Evolutionary conservation across 139 green algal species (phyloP).

Genomic region (Volvox africanus): DNA sequence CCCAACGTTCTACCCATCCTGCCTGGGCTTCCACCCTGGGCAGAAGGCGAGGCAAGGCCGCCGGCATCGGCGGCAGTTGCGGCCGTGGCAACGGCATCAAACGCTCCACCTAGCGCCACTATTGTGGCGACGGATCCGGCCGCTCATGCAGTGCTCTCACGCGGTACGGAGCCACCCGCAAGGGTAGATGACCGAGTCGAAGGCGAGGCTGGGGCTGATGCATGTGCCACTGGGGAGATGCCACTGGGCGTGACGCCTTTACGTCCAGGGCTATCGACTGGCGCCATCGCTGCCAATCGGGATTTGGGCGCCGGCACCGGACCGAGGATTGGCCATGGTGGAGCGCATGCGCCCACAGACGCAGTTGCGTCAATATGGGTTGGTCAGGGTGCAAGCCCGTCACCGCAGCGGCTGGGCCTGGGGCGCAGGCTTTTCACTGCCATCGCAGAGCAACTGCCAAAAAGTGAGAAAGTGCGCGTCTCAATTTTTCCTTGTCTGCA

Average conservation of each 20-base stretch:
- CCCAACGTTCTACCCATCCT: not conserved
- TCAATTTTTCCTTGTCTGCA: not conserved
- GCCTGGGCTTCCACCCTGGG: not conserved
- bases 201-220: too few relatives aligned
- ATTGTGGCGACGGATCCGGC: too few relatives aligned
- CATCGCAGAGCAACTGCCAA: conserved; percentile 16
- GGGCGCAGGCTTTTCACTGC: conserved; percentile 13
- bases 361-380: not conserved
- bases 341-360: not conserved
- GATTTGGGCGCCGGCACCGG: not conserved
- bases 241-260: not conserved
- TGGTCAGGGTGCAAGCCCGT: not conserved
- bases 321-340: not conserved
- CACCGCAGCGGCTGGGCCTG: not conserved
- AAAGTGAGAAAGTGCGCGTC: not conserved
- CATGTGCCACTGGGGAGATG: not conserved
- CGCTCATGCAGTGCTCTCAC: not conserved
- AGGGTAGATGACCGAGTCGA: not conserved
- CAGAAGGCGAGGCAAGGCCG: not conserved
- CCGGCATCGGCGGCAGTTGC: too few relatives aligned
- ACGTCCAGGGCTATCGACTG: not conserved
- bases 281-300: not conserved
- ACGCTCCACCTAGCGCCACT: not conserved
- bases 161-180: not conserved
- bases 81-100: too few relatives aligned